Percentiles rank a stretch among this genome's conserved stretches.
Conservation (phyloP, 2,329 filamentous ascomycete genomes). For the Proliferodiscus dingleyae region DNA sequence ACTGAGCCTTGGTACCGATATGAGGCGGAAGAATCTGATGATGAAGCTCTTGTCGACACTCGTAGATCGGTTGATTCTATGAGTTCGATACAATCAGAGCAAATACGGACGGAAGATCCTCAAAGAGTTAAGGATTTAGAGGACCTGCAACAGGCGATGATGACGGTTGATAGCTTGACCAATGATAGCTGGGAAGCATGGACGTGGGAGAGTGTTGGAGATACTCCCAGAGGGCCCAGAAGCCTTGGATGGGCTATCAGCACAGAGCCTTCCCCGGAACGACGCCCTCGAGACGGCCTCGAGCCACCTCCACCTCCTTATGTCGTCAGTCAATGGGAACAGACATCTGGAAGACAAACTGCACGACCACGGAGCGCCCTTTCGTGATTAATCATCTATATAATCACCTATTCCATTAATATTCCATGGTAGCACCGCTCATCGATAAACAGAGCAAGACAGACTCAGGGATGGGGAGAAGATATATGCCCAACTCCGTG, state of each 20-base stretch:
- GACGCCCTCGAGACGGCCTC: neutral
- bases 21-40: too few species aligned
- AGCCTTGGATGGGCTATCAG: slow-evolving; percentile 31
- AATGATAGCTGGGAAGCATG: slow-evolving; percentile 26
- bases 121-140: slow-evolving; percentile 26
- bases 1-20: slow-evolving; percentile 26
- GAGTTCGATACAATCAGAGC: slow-evolving; percentile 14
- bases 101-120: slow-evolving; percentile 25
- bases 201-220: slow-evolving; percentile 24
- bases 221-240: slow-evolving; percentile 23
- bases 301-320: slow-evolving; percentile 23
- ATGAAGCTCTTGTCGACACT: slow-evolving; percentile 6
- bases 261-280: slow-evolving; percentile 13
- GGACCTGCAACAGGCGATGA: slow-evolving; percentile 30
- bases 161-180: slow-evolving; percentile 30
- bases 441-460: too few species aligned
- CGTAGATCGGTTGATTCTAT: slow-evolving; percentile 1
- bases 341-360: slow-evolving; percentile 5
- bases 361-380: slow-evolving; percentile 16
- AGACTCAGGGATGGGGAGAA: too few species aligned
- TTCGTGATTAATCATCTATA: slow-evolving; percentile 1
- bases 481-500: neutral
- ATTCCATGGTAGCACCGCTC: neutral
- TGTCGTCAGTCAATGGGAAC: slow-evolving; percentile 28
- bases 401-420: neutral